Evolutionary conservation across 768 basidiomycete genomes (phyloP), one percentile per base, ranked within the genome.

Genomic region (Sutorius australiensis): DNA sequence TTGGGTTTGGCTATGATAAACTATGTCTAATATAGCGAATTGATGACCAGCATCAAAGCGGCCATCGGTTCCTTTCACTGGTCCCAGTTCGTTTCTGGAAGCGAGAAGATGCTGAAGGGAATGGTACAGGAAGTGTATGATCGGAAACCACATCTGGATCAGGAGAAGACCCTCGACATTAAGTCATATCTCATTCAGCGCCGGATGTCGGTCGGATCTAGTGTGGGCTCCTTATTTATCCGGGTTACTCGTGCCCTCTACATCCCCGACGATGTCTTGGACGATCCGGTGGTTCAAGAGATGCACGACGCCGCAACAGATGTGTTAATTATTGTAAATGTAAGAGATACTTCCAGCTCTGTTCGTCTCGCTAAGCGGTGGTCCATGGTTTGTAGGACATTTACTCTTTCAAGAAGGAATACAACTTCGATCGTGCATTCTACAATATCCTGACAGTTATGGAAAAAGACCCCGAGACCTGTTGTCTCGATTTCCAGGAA

Each of bases 341-440:
- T 57, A 21, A 52, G 53, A 16, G 14, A 34, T 6, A 40, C 3
- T 24, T 17, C 10, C 7, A 16, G 11, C 3, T 10, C 8, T 1
- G 10, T 14, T 10, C 41, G 6, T 8, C 1, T 13, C 6, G 7
- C 19, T 50, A 19, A 46, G 16, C 24, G 24, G 24, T 24, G 24
- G 24, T 32, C 37, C 28, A 24, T 21, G 32, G 32, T 38, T 24
- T 7, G 6, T 41, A 62, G 59, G 56, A 55, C 3, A 48, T 61
- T n/a, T 49, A 56, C 31, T 59, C 58, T 10, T 61, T 56, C 41
- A 59, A 61, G 45, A 59, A 59, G 34, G 60, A 61, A 37, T 30
- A 28, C 9, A 45, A n/a, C 16, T 36, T 55, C 16, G 56, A 56
- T 12, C 54, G 54, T 6, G 54, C 44, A 3, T 30, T 48, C 16